Base-by-base conservation (phyloP, 2,329 filamentous ascomycete genomes). In the Hypoxylon sp. region DNA sequence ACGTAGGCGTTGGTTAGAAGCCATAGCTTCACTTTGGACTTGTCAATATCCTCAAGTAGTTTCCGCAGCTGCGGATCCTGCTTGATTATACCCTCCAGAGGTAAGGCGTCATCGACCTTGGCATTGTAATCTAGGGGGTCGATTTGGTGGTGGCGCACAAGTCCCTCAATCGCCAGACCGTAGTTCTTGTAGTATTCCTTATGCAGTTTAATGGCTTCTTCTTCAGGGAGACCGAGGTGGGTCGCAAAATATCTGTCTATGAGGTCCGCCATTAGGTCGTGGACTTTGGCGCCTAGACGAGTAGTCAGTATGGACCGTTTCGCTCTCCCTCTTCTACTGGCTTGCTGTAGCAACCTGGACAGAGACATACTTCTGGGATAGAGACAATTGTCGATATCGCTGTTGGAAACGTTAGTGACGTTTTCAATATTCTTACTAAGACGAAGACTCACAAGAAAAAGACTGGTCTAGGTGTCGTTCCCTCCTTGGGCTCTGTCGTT, bases 321-420 rank as follows among this genome's bases (percentile, higher is more conserved):
- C 16, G 16, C 56, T 8, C 16, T 47, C 23, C 46, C 39, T 34
- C 21, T 6, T 14, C 5, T 7, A 11, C 27, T 7, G 12, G 43
- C n/a, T 52, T 21, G 29, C 12, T 34, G 27, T 30, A 1, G n/a
- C 2, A 14, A 27, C 14, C 2, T 5, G n/a, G 29, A 21, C 39
- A 41, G 9, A 55, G 46, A 77, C 86, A 79, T 76, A 94, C 92
- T 94, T 80, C 91, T 94, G 0, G 94, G 89, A 75, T 97, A 98
- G 60, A 98, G 87, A 80, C 96, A 99, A 77, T 99, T 99, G 84
- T 99, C 96, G 76, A 99, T 98, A 77, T 99, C 96, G 76, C 97
- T 98, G 79, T 88, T 89, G 78, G 89, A 87, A 19, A 4, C 37
- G 58, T 78, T 56, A 79, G 71, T 27, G 32, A 45, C 55, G 45